Conservation (phyloP, 768 basidiomycete species). For the Suillus discolor region DNA sequence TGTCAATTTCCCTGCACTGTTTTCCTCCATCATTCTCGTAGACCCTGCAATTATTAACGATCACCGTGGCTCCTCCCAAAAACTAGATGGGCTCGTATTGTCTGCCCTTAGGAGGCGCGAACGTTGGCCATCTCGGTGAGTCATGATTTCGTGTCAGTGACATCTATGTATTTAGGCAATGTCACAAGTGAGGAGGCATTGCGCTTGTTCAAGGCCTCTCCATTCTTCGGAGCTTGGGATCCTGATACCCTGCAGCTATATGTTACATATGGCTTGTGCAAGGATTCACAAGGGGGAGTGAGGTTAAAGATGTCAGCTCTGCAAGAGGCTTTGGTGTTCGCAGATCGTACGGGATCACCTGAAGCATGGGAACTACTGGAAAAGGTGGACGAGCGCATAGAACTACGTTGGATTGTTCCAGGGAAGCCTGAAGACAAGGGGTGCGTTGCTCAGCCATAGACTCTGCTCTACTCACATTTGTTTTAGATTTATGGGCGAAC, state of each 20-base stretch:
- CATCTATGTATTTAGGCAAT: neutral
- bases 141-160: slow-evolving; percentile 1
- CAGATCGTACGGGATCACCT: slow-evolving; percentile 36
- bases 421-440: slow-evolving; percentile 10
- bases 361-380: slow-evolving; percentile 33
- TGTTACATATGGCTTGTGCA: slow-evolving; percentile 55
- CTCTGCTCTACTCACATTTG: neutral
- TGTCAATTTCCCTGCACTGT: slow-evolving; percentile 61
- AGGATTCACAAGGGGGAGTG: slow-evolving; percentile 39
- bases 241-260: slow-evolving; percentile 61
- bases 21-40: slow-evolving; percentile 69
- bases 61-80: neutral
- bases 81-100: slow-evolving; percentile 17
- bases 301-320: slow-evolving; percentile 67
- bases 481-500: slow-evolving; percentile 18
- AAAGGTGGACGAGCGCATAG: slow-evolving; percentile 26
- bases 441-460: slow-evolving; percentile 12
- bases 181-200: slow-evolving; percentile 60
- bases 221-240: slow-evolving; percentile 78
- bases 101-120: slow-evolving; percentile 55
- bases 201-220: slow-evolving; percentile 45
- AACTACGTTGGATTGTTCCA: slow-evolving; percentile 33
- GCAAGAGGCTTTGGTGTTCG: slow-evolving; percentile 66
- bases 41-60: slow-evolving; percentile 69
- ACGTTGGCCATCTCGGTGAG: slow-evolving; percentile 64